phyloP scores from a whole-genome alignment of 345 rosid species.

The Aquilaria sinensis region DNA sequence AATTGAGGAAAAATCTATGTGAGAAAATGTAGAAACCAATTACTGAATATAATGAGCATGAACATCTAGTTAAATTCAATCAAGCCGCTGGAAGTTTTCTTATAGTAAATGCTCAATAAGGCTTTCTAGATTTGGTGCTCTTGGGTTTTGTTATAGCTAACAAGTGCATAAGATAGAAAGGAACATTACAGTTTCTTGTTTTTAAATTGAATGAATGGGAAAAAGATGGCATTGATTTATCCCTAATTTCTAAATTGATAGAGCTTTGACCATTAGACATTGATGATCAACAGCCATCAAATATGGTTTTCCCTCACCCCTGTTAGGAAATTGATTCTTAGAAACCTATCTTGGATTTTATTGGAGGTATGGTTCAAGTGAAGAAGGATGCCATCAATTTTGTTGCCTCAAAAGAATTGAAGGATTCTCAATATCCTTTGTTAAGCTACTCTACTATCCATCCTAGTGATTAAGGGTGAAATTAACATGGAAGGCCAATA shows the following conservation, averaged over 20 bases:
- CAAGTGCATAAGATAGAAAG: slow-evolving; percentile 38
- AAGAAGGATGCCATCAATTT: too few species aligned
- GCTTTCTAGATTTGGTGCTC: slow-evolving; percentile 17
- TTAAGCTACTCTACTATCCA: too few species aligned
- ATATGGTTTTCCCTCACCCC: slow-evolving; percentile 44
- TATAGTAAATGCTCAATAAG: slow-evolving; percentile 50
- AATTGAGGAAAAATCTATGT: slow-evolving; percentile 26
- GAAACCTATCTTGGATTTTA: slow-evolving; percentile 51
- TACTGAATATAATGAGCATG: slow-evolving; percentile 21
- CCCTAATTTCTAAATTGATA: slow-evolving; percentile 41
- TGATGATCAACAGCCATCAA: slow-evolving; percentile 16
- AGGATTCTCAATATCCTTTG: too few species aligned
- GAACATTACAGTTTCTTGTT: slow-evolving; percentile 41
- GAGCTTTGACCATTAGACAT: slow-evolving; percentile 34
- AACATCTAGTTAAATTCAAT: slow-evolving; percentile 36
- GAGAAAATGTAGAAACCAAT: slow-evolving; percentile 42
- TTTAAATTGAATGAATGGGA: slow-evolving; percentile 48
- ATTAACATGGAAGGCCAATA: too few species aligned
- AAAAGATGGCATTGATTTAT: slow-evolving; percentile 39
- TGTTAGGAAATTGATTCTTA: slow-evolving; percentile 24
- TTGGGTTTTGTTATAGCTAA: slow-evolving; percentile 38
- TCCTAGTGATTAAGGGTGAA: too few species aligned
- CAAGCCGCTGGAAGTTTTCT: slow-evolving; percentile 32
- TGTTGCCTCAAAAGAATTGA: too few species aligned
- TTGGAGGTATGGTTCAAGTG: slow-evolving; percentile 35